Conservation (phyloP, 1,284 basidiomycete species). For the Trametes polyzona region DNA sequence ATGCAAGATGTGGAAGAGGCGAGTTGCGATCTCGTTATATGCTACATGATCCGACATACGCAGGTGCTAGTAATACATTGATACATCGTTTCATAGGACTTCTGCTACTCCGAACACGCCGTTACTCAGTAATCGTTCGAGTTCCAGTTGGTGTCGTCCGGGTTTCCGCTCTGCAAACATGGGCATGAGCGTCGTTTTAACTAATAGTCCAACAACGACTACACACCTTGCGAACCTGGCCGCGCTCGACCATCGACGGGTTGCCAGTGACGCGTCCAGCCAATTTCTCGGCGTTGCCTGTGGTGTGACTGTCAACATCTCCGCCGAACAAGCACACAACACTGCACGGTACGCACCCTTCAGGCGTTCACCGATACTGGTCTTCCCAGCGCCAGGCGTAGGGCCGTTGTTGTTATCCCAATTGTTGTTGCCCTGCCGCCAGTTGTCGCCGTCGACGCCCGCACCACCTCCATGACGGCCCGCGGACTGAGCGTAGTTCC, state of each 20-base stretch:
- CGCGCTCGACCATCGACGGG: constrained; percentile 5
- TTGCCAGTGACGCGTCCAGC: constrained; percentile 22
- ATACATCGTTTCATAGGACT: background rate
- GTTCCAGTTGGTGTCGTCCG: constrained; percentile 12
- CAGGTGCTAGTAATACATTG: background rate
- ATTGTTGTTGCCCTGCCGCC: background rate
- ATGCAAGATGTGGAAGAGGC: too few relatives aligned
- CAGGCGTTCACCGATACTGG: constrained; percentile 29
- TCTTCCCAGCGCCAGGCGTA: constrained; percentile 18
- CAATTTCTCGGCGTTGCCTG: constrained; percentile 32
- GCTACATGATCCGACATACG: background rate
- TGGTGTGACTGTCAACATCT: background rate
- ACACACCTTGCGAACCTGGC: constrained; percentile 9
- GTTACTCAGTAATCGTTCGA: constrained; percentile 4
- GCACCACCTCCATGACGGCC: background rate
- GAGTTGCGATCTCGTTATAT: background rate
- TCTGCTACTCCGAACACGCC: background rate
- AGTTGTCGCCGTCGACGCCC: constrained; percentile 6
- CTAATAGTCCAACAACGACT: too few relatives aligned
- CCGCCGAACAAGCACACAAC: background rate
- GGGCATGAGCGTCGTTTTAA: background rate
- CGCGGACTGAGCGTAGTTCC: constrained; percentile 13
- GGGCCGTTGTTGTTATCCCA: background rate
- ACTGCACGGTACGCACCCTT: constrained; percentile 24
- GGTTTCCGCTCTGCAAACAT: constrained; percentile 5